Base-by-base conservation (phyloP, 805 yeast species). In the Candida peoriensis region DNA sequence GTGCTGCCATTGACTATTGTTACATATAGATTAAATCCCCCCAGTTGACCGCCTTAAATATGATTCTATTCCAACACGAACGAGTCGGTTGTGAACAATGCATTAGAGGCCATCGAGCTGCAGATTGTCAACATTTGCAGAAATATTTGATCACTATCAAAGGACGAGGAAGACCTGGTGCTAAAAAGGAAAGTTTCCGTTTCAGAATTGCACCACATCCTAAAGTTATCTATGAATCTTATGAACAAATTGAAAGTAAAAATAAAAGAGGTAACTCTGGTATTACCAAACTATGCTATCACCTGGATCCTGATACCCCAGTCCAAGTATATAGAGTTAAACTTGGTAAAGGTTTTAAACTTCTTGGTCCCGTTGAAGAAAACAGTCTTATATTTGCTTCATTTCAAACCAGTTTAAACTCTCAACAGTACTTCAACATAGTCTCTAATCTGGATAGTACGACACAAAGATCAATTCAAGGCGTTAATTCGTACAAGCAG, bases 41-140 rank as follows among this genome's bases (percentile, higher is more conserved):
- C 14, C 13, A 9, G 13, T 9, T 23, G 25, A 23, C 15, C 15
- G n/a, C 6, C 13, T 23, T 9, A 22, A 19, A 31, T 5, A 86
- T 87, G 95, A 83, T 87, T 34, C 61, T 84, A 34, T 83, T 81
- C 48, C 83, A 82, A 44, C 83, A 82, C 20, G 81, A 74, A 47
- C 82, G 88, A 50, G 82, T 83, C 55, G 84, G 95, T 4, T 87
- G 96, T 58, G 74, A 75, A 36, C 81, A 80, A 50, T 90, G 98
- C 54, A 86, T 93, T 17, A 66, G 96, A 28, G 97, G 97, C 13
- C 98, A 90, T 53, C 63, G 98, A 26, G 84, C 96, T 1, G 78
- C 90, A 1, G 76, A 81, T 36, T 90, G 98, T 58, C 75, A 74
- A 35, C 98, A 90, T 58, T 75, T 82, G 20, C 67, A 73, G 34